Base-by-base conservation (phyloP, 2,329 filamentous ascomycete species). In the Epichloe bromicola region DNA sequence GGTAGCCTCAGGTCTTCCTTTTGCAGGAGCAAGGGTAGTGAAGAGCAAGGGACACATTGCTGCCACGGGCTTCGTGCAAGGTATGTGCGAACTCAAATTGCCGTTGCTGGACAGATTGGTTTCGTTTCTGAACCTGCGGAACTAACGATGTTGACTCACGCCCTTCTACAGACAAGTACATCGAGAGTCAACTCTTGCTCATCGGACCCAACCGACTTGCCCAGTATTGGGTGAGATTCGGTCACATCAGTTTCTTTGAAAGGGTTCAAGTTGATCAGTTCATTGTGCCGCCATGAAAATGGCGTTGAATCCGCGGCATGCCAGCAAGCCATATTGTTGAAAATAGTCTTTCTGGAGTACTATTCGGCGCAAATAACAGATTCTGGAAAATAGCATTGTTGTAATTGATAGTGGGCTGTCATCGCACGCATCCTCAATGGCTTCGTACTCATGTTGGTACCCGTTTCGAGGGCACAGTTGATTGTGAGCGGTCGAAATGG, bases 11-110 rank as follows among this genome's bases (percentile, higher is more conserved):
- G 84, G 89, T 53, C 69, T 76, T 1, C 78, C 79, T 2, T 95
- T 95, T 65, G 66, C 69, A n/a, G 88, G 86, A 0, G 82, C 82
- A 1, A 74, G 86, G 47, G 77, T 91, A 0, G 87, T 95, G 1
- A 77, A 71, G 56, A 85, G 85, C 60, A 74, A 73, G 51, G 89
- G 88, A 0, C 90, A 95, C 65, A 79, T 95, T 56, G 90, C 90
- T 2, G 75, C 74, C 1, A 74, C 75, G 11, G 85, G 83, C 1
- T 96, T 93, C 61, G 63, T 71, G 41, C 71, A 83, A 59, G 85
- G 89, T 93, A 64, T 72, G 83, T 47, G 4, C 10, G 5, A 15
- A 34, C 3, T 14, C 41, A 17, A 17, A 4, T 42, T 41, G 5
- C 26, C 26, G 26, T 23, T 26, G 1, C 15, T 30, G 12, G 7